Percentiles rank a stretch among this genome's conserved stretches.
Evolutionary conservation across 1,284 basidiomycete species (phyloP).

Genomic region (Singerocomus inundabilis): DNA sequence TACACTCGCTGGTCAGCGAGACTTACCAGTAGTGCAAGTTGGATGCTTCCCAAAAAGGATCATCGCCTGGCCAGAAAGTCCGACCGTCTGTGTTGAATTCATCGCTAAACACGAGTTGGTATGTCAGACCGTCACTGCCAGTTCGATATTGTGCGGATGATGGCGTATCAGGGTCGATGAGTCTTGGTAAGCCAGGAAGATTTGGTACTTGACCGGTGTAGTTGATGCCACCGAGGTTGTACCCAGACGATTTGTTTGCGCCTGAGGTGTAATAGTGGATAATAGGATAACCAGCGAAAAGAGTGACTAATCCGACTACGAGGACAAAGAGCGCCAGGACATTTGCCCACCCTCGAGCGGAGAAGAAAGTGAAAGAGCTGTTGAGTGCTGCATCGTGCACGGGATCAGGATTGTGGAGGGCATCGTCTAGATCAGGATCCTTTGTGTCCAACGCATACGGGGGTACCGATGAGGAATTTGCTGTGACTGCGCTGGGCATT

Average conservation of each 20-base stretch:
- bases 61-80: constrained; percentile 76
- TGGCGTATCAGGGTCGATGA: constrained; percentile 75
- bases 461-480: constrained; percentile 48
- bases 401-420: constrained; percentile 74
- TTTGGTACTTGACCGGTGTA: constrained; percentile 67
- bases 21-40: constrained; percentile 70
- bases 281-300: constrained; percentile 83
- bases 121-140: constrained; percentile 72
- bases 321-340: constrained; percentile 58
- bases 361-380: constrained; percentile 61
- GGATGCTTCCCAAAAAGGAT: constrained; percentile 75
- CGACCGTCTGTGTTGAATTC: constrained; percentile 85
- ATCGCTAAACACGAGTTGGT: constrained; percentile 87
- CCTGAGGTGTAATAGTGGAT: constrained; percentile 50
- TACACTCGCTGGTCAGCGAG: background rate
- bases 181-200: constrained; percentile 51
- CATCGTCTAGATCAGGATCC: constrained; percentile 76
- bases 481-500: constrained; percentile 23
- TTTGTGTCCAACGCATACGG: constrained; percentile 69
- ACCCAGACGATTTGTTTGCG: constrained; percentile 42
- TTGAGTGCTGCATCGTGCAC: constrained; percentile 56
- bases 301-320: constrained; percentile 55
- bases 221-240: constrained; percentile 79
- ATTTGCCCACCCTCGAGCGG: constrained; percentile 74
- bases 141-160: constrained; percentile 47